Percentiles rank a stretch among this genome's conserved stretches.
phyloP scores from a whole-genome alignment of 139 green algal species.

The Coelastrella sp. region DNA sequence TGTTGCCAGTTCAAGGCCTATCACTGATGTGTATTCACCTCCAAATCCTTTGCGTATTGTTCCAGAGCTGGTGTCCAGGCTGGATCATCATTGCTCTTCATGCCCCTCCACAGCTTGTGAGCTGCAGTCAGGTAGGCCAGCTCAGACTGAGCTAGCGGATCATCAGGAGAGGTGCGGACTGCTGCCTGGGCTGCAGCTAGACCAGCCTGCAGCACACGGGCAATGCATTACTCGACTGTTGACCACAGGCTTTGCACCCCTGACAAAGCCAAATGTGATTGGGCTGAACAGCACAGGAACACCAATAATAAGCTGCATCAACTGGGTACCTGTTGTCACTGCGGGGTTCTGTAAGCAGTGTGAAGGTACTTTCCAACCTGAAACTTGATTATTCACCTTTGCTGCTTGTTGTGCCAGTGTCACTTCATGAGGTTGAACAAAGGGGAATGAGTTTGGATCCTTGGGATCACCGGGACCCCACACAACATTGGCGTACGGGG shows the following conservation, averaged over 20 bases:
- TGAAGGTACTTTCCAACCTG: background rate
- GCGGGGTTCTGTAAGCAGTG: background rate
- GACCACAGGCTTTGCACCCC: background rate
- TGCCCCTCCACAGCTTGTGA: background rate
- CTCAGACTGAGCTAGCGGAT: background rate
- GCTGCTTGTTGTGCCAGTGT: background rate
- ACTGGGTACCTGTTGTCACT: background rate
- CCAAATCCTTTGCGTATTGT: conserved; percentile 18
- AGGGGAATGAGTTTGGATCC: background rate
- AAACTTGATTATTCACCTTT: conserved; percentile 20
- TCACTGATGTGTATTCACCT: background rate
- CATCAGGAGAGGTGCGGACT: background rate
- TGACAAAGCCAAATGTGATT: background rate
- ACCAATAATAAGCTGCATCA: background rate
- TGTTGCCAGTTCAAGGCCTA: no score
- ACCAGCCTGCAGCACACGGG: conserved; percentile 13
- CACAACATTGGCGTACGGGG: conserved; percentile 35
- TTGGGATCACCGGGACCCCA: background rate
- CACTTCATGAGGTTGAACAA: background rate
- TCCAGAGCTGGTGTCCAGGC: background rate
- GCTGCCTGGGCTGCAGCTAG: background rate
- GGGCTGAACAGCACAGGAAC: background rate
- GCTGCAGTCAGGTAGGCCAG: conserved; percentile 2
- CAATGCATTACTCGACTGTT: no score
- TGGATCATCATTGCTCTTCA: background rate